Evolutionary conservation across 192 early-diverging fungal species (phyloP).

Genomic region (Linnemannia hyalina): DNA sequence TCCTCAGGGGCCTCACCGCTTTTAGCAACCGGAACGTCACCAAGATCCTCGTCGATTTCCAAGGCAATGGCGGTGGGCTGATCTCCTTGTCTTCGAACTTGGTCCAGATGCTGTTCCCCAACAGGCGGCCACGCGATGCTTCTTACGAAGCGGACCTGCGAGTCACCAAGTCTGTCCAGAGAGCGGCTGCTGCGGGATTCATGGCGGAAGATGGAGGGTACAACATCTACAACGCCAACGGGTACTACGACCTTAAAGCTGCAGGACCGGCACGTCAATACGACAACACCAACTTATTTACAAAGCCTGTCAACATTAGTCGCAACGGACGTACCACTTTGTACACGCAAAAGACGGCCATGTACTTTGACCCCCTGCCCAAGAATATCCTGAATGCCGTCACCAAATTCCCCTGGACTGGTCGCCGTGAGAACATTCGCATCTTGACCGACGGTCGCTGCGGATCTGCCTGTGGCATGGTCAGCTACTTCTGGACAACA

Average conservation of each 20-base stretch:
- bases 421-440: conserved; percentile 12
- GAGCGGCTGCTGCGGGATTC: neutral
- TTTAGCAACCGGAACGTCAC: conserved; percentile 6
- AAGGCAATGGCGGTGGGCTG: conserved; percentile 30
- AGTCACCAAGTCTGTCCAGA: neutral
- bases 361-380: neutral
- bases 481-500: neutral
- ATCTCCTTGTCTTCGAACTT: conserved; percentile 11
- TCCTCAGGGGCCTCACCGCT: neutral
- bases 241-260: neutral
- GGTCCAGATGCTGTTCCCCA: conserved; percentile 27
- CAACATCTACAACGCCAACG: conserved; percentile 1
- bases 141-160: conserved; percentile 3
- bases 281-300: conserved; percentile 1
- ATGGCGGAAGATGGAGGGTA: neutral
- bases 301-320: neutral
- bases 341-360: conserved; percentile 3
- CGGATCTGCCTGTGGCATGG: conserved; percentile 22
- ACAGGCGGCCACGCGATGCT: neutral
- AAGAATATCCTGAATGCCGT: neutral
- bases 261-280: neutral
- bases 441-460: conserved; percentile 28
- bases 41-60: conserved; percentile 39
- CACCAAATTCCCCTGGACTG: conserved; percentile 15
- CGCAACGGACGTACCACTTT: conserved; percentile 11